Evolutionary conservation across 2,329 filamentous ascomycete species (phyloP).

Genomic region (Ophiosphaerella narmari): DNA sequence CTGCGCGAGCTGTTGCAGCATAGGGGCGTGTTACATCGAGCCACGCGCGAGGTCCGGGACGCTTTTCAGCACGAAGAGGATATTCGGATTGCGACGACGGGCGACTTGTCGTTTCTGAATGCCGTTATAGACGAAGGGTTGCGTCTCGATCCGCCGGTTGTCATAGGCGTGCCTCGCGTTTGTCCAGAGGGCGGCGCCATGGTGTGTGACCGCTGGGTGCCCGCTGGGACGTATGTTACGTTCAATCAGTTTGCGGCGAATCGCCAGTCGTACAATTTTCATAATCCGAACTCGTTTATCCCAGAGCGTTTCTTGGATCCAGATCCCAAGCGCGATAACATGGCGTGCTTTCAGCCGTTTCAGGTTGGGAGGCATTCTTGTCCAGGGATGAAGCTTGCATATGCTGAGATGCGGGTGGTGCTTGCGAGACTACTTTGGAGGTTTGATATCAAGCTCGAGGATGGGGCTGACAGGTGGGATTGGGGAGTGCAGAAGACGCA

Average conservation of each 20-base stretch:
- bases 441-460: slow-evolving; percentile 39
- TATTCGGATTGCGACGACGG: slow-evolving; percentile 25
- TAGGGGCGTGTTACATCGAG: slow-evolving; percentile 27
- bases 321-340: slow-evolving; percentile 23
- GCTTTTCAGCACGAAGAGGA: slow-evolving; percentile 28
- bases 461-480: slow-evolving; percentile 17
- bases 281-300: slow-evolving; percentile 34
- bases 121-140: slow-evolving; percentile 47
- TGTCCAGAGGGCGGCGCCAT: slow-evolving; percentile 27
- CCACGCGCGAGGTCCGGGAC: slow-evolving; percentile 30
- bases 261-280: slow-evolving; percentile 34
- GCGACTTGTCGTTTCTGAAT: slow-evolving; percentile 29
- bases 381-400: slow-evolving; percentile 35
- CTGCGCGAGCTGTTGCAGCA: slow-evolving; percentile 40
- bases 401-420: slow-evolving; percentile 42
- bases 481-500: slow-evolving; percentile 31
- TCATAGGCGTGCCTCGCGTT: slow-evolving; percentile 22
- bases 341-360: slow-evolving; percentile 33
- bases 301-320: slow-evolving; percentile 41
- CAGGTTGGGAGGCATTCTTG: slow-evolving; percentile 32
- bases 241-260: slow-evolving; percentile 36
- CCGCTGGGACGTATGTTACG: slow-evolving; percentile 33
- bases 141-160: slow-evolving; percentile 33
- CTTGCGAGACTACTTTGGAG: slow-evolving; percentile 47
- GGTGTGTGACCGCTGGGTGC: slow-evolving; percentile 28